Percentiles rank a stretch among this genome's conserved stretches.
These are phyloP conservation scores for Bromus sterilis DNA, from an alignment of 176 grass and related monocot species.

Conservation along the genomic window DNA sequence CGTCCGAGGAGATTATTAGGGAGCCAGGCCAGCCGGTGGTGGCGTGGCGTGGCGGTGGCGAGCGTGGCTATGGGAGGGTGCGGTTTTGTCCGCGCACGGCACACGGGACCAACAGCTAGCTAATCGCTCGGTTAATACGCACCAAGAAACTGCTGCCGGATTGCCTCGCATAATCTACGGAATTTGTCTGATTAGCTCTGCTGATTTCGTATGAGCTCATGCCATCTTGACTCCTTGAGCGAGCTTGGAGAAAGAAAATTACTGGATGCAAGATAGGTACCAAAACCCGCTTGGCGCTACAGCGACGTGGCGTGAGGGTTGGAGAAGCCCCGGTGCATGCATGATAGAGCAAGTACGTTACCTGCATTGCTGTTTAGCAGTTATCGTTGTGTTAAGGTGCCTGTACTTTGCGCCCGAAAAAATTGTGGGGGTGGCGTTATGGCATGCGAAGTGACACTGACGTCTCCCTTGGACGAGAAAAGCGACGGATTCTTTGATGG, in stretches of 20 bases:
- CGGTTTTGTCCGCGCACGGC: constrained; percentile 40
- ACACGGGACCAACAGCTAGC: constrained; percentile 32
- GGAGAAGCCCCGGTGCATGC: too few species aligned
- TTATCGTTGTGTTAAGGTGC: background rate
- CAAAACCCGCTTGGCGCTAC: too few species aligned
- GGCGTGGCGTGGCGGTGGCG: background rate
- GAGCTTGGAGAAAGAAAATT: too few species aligned
- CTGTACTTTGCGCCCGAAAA: background rate
- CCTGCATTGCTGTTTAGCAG: background rate
- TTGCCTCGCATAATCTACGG: background rate
- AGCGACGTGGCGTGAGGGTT: too few species aligned
- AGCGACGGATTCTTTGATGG: too few species aligned
- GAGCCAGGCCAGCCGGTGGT: background rate
- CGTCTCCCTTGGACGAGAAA: background rate
- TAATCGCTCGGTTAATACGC: constrained; percentile 27
- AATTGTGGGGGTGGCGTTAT: background rate
- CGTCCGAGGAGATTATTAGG: constrained; percentile 27
- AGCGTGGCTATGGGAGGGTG: background rate
- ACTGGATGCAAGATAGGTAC: too few species aligned
- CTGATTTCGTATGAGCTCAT: background rate
- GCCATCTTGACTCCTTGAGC: too few species aligned
- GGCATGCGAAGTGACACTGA: constrained; percentile 11
- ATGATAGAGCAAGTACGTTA: background rate
- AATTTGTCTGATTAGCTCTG: background rate
- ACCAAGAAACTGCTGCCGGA: too few species aligned